These are phyloP conservation scores for Aspergillus eucalypticola DNA, from an alignment of 2,329 filamentous ascomycete species.

Conservation along the genomic window DNA sequence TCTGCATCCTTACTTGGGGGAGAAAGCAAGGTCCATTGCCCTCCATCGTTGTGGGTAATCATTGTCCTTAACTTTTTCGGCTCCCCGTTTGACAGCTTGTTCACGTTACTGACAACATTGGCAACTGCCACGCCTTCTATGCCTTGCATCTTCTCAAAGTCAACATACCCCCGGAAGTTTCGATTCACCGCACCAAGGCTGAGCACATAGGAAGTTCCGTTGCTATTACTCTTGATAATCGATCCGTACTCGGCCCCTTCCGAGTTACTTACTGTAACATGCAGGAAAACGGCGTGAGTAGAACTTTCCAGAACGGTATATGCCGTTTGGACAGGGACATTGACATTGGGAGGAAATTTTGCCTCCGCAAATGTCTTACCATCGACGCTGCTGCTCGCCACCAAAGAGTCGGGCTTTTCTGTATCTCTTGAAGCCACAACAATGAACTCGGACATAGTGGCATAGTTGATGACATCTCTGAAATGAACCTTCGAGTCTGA, in stretches of 20 bases:
- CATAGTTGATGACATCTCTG: slow-evolving; percentile 77
- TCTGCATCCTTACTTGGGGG: slow-evolving; percentile 72
- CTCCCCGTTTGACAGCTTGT: slow-evolving; percentile 58
- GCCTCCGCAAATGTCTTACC: slow-evolving; percentile 79
- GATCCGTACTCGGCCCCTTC: slow-evolving; percentile 72
- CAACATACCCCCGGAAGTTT: slow-evolving; percentile 74
- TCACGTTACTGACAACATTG: slow-evolving; percentile 77
- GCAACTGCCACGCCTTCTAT: slow-evolving; percentile 87
- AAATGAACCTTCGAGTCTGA: slow-evolving; percentile 64
- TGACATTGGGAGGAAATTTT: slow-evolving; percentile 81
- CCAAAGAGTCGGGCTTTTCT: slow-evolving; percentile 67
- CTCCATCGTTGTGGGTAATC: slow-evolving; percentile 96
- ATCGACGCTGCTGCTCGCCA: slow-evolving; percentile 81
- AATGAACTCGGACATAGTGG: slow-evolving; percentile 95
- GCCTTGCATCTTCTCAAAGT: slow-evolving; percentile 94
- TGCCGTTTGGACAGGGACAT: slow-evolving; percentile 72
- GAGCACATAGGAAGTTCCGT: slow-evolving; percentile 91
- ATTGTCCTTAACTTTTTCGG: slow-evolving; percentile 82
- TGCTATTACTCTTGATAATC: slow-evolving; percentile 97
- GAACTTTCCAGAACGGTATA: slow-evolving; percentile 96
- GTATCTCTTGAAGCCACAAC: slow-evolving; percentile 71
- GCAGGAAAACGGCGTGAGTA: slow-evolving; percentile 90
- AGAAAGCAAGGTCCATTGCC: slow-evolving; percentile 75
- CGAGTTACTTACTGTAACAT: slow-evolving; percentile 75
- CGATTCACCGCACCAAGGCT: slow-evolving; percentile 81